Evolutionary conservation across 805 yeast species (phyloP).

Genomic region (Teunomyces funiuensis): DNA sequence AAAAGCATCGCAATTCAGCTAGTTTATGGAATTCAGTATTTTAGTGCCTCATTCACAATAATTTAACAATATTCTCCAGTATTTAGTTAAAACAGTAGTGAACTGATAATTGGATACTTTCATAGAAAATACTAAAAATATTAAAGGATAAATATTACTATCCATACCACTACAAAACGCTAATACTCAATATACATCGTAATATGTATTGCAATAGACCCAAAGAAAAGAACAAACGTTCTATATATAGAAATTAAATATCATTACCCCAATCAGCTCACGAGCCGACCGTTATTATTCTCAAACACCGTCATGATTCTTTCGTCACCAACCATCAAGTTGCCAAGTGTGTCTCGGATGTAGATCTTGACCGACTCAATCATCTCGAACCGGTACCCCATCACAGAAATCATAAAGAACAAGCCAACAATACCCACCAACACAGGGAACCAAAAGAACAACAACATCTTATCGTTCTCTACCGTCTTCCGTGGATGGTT

Average conservation of each 20-base stretch:
- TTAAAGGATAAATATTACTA: no score
- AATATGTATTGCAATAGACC: background rate
- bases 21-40: no score
- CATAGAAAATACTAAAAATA: no score
- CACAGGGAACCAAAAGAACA: constrained; percentile 90
- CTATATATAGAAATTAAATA: constrained; percentile 5
- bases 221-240: background rate
- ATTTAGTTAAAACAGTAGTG: no score
- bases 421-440: constrained; percentile 55
- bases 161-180: background rate
- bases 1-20: no score
- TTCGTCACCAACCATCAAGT: constrained; percentile 44
- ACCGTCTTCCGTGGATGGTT: constrained; percentile 48
- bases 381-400: constrained; percentile 38
- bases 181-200: background rate
- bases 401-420: constrained; percentile 41
- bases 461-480: constrained; percentile 75
- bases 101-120: no score
- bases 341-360: constrained; percentile 40
- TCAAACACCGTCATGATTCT: constrained; percentile 39
- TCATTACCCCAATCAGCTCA: background rate
- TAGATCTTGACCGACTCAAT: constrained; percentile 34
- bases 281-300: constrained; percentile 8
- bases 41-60: no score
- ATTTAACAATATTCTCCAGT: no score